Evolutionary conservation across 768 basidiomycete species (phyloP).

Genomic region (Hygrophoropsis aurantiaca): DNA sequence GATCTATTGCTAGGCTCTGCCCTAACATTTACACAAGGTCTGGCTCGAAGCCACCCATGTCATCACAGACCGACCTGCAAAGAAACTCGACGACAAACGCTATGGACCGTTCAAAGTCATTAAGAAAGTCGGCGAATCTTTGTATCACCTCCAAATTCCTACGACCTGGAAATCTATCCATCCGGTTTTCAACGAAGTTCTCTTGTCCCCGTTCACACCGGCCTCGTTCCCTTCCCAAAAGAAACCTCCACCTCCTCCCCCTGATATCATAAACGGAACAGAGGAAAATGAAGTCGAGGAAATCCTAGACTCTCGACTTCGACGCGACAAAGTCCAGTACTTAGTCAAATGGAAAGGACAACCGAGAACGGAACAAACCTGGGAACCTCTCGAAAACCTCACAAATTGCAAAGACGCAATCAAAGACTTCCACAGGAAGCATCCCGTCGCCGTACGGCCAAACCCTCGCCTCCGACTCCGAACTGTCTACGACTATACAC

Average conservation of each 20-base stretch:
- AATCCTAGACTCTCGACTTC: slow-evolving; percentile 14
- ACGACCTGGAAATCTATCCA: slow-evolving; percentile 13
- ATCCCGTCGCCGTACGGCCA: slow-evolving; percentile 1
- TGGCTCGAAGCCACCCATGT: slow-evolving; percentile 20
- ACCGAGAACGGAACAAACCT: slow-evolving; percentile 10
- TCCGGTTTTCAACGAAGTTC: slow-evolving; percentile 11
- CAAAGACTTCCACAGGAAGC: slow-evolving; percentile 7
- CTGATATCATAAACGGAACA: slow-evolving; percentile 8
- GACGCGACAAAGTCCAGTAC: slow-evolving; percentile 16
- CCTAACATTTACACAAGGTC: no score
- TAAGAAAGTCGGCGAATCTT: slow-evolving; percentile 8
- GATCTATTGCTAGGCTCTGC: no score
- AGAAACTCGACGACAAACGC: no score
- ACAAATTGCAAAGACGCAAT: slow-evolving; percentile 5
- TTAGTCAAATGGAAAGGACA: slow-evolving; percentile 26
- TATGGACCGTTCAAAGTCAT: slow-evolving; percentile 27
- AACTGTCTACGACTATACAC: neutral
- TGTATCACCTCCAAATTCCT: slow-evolving; percentile 22
- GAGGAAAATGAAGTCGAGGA: slow-evolving; percentile 10
- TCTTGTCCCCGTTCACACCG: slow-evolving; percentile 1
- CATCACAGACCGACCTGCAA: slow-evolving; percentile 4
- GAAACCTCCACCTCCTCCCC: slow-evolving; percentile 6
- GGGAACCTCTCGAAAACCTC: slow-evolving; percentile 12
- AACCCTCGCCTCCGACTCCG: neutral
- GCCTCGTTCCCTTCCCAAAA: slow-evolving; percentile 9